These are phyloP conservation scores for Aspergillus saccharolyticus DNA, from an alignment of 495 filamentous ascomycete genomes.

Conservation along the genomic window DNA sequence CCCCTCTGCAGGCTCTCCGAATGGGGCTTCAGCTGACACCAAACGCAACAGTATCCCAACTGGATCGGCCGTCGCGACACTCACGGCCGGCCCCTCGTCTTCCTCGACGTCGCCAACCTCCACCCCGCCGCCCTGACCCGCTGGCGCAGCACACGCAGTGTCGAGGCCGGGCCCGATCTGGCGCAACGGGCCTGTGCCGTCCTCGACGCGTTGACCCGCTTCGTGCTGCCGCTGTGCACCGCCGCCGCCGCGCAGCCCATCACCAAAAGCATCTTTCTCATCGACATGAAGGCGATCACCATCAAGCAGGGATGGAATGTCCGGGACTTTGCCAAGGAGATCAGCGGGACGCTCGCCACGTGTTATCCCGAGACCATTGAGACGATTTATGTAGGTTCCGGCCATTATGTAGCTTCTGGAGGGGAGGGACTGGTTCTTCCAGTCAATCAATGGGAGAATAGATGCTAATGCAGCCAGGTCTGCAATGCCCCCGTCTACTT, in stretches of 20 bases:
- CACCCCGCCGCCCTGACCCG: slow-evolving; percentile 9
- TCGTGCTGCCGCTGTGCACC: slow-evolving; percentile 31
- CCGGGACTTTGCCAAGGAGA: slow-evolving; percentile 20
- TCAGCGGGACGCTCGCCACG: slow-evolving; percentile 25
- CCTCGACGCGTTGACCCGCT: slow-evolving; percentile 24
- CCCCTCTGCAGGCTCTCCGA: neutral
- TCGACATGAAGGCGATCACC: slow-evolving; percentile 22
- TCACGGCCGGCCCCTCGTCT: slow-evolving; percentile 24
- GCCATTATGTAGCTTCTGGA: neutral
- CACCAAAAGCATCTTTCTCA: slow-evolving; percentile 20
- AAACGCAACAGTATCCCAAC: slow-evolving; percentile 30
- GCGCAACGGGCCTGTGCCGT: slow-evolving; percentile 20
- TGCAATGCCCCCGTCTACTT: slow-evolving; percentile 29
- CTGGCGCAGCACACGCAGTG: slow-evolving; percentile 18
- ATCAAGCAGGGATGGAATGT: slow-evolving; percentile 28
- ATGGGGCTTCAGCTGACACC: no score
- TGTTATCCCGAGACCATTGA: slow-evolving; percentile 32
- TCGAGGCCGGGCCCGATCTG: slow-evolving; percentile 11
- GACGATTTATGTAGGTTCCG: slow-evolving; percentile 22
- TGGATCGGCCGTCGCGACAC: slow-evolving; percentile 34
- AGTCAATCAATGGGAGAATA: no score
- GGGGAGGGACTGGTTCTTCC: no score
- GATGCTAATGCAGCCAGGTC: no score
- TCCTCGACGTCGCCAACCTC: slow-evolving; percentile 22
- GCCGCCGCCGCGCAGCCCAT: slow-evolving; percentile 18